A percentile compares a stretch with the other conserved stretches of the same genome.
Evolutionary conservation across 345 rosid genomes (phyloP).

Genomic region (Dipteronia dyeriana): DNA sequence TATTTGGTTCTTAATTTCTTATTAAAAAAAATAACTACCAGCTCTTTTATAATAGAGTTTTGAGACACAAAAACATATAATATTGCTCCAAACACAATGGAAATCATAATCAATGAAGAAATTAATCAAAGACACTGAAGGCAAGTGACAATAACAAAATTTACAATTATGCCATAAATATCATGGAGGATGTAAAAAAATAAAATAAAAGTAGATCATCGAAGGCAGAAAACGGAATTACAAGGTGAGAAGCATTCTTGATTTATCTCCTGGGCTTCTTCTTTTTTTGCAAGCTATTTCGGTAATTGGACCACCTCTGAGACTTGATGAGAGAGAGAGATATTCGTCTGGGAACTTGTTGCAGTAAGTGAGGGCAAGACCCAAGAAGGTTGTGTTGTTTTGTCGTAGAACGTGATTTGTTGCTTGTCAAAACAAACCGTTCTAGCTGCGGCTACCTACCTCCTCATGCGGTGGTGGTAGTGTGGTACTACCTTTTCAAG

Average conservation of each 20-base stretch:
- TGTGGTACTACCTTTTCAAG: constrained; percentile 7
- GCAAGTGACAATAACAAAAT: background rate
- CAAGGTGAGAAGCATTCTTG: background rate
- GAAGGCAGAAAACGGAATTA: background rate
- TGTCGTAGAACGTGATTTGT: constrained; percentile 40
- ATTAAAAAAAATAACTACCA: no score
- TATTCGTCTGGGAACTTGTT: constrained; percentile 73
- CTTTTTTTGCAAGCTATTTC: constrained; percentile 12
- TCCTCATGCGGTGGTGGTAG: constrained; percentile 13
- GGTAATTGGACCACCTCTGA: constrained; percentile 22
- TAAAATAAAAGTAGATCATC: no score
- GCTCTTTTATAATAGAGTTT: no score
- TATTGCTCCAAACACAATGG: no score
- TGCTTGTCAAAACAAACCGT: background rate
- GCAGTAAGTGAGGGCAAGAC: constrained; percentile 46
- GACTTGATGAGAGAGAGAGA: constrained; percentile 5
- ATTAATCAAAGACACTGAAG: background rate
- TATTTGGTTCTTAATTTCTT: background rate
- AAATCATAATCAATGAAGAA: background rate
- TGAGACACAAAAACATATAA: no score
- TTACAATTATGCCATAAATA: background rate
- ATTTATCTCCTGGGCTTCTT: background rate
- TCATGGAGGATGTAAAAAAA: no score
- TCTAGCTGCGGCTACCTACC: background rate
- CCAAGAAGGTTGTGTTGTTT: constrained; percentile 46